Percentiles rank a stretch among this genome's conserved stretches.
Evolutionary conservation across 1,139 yeast genomes (phyloP).

Genomic region (Cylindricascospora bacillispora): DNA sequence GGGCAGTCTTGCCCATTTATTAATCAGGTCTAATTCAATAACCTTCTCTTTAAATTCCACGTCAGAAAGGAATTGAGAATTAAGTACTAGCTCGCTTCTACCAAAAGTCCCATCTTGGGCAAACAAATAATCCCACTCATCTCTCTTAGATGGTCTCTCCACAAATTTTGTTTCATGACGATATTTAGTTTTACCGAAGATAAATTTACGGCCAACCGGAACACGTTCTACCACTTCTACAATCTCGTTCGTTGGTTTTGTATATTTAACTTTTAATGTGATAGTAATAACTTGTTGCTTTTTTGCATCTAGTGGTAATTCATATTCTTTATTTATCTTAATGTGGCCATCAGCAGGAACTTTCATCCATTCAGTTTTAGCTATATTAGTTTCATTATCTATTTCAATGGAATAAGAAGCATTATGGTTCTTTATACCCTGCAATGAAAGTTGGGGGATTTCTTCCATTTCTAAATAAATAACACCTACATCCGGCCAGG

Average conservation of each 20-base stretch:
- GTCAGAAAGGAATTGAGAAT: conserved; percentile 25
- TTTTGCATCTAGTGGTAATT: conserved; percentile 37
- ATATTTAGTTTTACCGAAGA: conserved; percentile 29
- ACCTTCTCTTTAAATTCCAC: conserved; percentile 19
- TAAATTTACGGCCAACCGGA: conserved; percentile 23
- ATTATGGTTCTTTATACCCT: conserved; percentile 40
- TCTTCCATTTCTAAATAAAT: conserved; percentile 57
- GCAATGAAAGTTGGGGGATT: conserved; percentile 44
- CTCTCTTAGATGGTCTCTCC: conserved; percentile 36
- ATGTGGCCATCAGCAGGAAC: conserved; percentile 32
- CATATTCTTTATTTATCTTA: conserved; percentile 69
- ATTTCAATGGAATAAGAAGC: conserved; percentile 61
- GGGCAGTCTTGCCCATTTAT: conserved; percentile 60
- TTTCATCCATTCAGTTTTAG: conserved; percentile 55
- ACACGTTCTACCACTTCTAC: conserved; percentile 47
- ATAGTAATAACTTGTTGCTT: conserved; percentile 41
- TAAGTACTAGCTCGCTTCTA: conserved; percentile 53
- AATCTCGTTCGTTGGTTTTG: conserved; percentile 38
- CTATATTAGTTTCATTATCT: conserved; percentile 84
- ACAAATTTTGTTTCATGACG: conserved; percentile 37
- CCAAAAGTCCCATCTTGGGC: conserved; percentile 89
- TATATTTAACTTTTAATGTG: conserved; percentile 58
- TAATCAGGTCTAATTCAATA: conserved; percentile 50
- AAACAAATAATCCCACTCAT: conserved; percentile 43
- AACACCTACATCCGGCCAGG: conserved; percentile 49